Base-by-base conservation (phyloP, 2,329 filamentous ascomycete species). In the Chalaropsis thielavioides region DNA sequence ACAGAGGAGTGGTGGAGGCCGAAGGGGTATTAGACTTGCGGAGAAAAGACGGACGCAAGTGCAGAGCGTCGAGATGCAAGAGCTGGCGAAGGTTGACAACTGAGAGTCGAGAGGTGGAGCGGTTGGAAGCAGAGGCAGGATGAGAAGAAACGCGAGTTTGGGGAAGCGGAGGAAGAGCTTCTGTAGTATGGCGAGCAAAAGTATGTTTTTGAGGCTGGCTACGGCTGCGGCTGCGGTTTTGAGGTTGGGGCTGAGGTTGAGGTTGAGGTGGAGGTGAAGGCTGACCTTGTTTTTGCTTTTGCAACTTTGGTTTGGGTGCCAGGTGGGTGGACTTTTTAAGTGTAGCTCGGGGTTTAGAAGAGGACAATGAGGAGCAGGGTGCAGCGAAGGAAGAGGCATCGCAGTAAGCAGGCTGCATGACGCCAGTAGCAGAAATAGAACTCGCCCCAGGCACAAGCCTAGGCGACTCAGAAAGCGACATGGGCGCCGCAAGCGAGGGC, bases 11-110 rank as follows among this genome's bases (percentile, higher is more conserved):
- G 13, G 61, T 44, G 13, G 60, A 64, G 17, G 24, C 62, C 11
- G 62, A 61, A 19, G 22, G 27, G 35, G 43, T 27, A 8, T 63
- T 56, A 24, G 61, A 61, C 51, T 61, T 67, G 44, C 65, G 65
- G 56, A 67, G 56, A 41, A 67, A 64, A 1, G 65, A 58, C 44
- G 58, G 46, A 43, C 58, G 54, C 40, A 66, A 19, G 40, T 66
- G 54, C 13, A 67, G 43, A 38, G 35, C 59, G 62, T 67, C 65
- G 54, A 67, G 54, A 64, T 64, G 56, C 31, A 67, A 35, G 13
- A 67, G 44, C 35, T 54, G 56, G 40, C 65, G 65, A 24, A 67
- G 56, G 62, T 67, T 67, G 54, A 64, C 24, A 64, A 61, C 62
- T 8, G 62, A 62, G 46, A 64, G 65, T 17, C 65, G 62, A 35